Evolutionary conservation across 176 grass and related monocot species (phyloP).

Genomic region (Musa troglodytarum): DNA sequence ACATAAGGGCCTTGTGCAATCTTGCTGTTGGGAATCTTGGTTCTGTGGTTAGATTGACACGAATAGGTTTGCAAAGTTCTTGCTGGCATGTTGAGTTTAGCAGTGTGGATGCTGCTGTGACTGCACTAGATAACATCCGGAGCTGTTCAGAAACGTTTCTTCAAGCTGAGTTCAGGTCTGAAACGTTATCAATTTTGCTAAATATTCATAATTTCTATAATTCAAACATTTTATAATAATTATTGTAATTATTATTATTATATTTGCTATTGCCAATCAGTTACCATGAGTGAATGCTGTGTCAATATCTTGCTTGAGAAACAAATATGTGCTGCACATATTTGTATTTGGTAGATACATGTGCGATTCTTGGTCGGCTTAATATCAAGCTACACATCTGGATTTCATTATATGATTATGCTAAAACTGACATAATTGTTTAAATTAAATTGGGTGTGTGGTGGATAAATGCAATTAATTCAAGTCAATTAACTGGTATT

Average conservation of each 20-base stretch:
- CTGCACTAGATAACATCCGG: not conserved
- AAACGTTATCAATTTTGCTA: not conserved
- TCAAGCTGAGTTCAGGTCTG: constrained; percentile 41
- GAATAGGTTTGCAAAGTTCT: constrained; percentile 8
- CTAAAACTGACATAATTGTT: too few species aligned
- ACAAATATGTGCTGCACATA: too few species aligned
- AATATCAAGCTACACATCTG: too few species aligned
- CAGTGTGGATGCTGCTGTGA: constrained; percentile 12
- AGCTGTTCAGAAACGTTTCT: constrained; percentile 8
- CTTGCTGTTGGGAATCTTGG: constrained; percentile 14
- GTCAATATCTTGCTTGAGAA: too few species aligned
- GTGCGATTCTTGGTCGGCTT: too few species aligned
- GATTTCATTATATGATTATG: too few species aligned
- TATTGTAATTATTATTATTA: not conserved
- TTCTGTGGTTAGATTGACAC: constrained; percentile 18
- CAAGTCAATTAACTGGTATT: too few species aligned
- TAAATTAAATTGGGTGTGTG: too few species aligned
- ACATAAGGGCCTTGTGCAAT: constrained; percentile 18
- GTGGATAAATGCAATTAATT: too few species aligned
- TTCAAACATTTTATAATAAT: not conserved
- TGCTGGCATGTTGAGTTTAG: constrained; percentile 11
- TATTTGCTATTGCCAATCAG: not conserved
- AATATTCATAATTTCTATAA: not conserved
- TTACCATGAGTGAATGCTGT: not conserved
- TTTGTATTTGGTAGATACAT: too few species aligned